Conservation (phyloP, 2,329 filamentous ascomycete genomes). For the Cladosporium sp. region DNA sequence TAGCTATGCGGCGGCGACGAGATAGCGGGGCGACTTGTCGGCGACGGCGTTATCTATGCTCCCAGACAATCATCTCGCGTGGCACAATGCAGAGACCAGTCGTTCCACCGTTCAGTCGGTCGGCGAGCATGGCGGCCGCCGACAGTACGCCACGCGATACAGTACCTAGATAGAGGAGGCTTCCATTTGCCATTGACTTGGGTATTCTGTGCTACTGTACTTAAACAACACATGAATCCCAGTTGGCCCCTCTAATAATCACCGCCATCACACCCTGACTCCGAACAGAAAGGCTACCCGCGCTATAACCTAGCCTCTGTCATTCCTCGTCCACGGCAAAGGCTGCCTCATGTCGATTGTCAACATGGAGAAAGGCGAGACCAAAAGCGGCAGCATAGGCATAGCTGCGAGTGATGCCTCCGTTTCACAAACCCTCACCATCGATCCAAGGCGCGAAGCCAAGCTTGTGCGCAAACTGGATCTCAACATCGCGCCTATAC, state of each 20-base stretch:
- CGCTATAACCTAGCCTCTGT: background rate
- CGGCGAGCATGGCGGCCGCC: background rate
- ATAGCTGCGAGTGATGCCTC: background rate
- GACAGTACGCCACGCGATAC: background rate
- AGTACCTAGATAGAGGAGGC: background rate
- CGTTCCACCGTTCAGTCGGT: background rate
- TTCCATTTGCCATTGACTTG: background rate
- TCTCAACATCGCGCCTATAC: conserved; percentile 37
- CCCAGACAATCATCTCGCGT: background rate
- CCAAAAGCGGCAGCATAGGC: background rate
- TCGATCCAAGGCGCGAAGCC: conserved; percentile 29
- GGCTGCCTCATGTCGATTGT: background rate
- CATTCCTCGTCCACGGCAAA: background rate
- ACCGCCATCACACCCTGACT: background rate
- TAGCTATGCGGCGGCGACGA: background rate
- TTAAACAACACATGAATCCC: background rate
- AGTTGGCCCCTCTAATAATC: background rate
- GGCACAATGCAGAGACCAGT: background rate
- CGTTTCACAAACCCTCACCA: background rate
- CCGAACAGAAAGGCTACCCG: background rate
- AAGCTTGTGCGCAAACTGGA: conserved; percentile 36
- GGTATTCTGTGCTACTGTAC: background rate
- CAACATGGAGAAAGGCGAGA: background rate
- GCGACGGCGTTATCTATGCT: background rate
- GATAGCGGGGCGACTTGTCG: background rate